A percentile compares a stretch with the other conserved stretches of the same genome.
Conservation (phyloP, 345 rosid genomes). For the Brassica cretica region DNA sequence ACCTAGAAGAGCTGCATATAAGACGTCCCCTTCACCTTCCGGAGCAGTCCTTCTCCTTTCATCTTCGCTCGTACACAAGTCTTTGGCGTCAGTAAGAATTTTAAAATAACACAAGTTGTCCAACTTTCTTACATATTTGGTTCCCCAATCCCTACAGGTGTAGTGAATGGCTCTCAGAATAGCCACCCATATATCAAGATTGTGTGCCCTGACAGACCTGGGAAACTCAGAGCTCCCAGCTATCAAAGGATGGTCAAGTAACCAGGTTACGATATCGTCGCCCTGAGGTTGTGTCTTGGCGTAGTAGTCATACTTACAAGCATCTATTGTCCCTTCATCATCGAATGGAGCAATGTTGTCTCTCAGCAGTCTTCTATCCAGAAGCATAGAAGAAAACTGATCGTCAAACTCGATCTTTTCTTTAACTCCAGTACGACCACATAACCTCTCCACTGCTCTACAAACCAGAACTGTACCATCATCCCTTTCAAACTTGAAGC, state of each 20-base stretch:
- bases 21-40: constrained; percentile 19
- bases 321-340: constrained; percentile 26
- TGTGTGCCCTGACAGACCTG: constrained; percentile 20
- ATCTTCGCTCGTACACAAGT: constrained; percentile 15
- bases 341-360: constrained; percentile 24
- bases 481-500: constrained; percentile 17
- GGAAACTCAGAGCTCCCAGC: constrained; percentile 18
- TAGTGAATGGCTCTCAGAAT: constrained; percentile 26
- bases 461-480: constrained; percentile 21
- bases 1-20: constrained; percentile 31
- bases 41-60: constrained; percentile 18
- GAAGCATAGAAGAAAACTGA: constrained; percentile 27
- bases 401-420: constrained; percentile 30
- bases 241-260: neutral
- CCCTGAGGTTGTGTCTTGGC: constrained; percentile 30
- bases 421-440: constrained; percentile 12
- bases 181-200: constrained; percentile 29
- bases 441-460: constrained; percentile 22
- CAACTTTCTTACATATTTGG: constrained; percentile 11
- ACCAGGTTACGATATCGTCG: constrained; percentile 33
- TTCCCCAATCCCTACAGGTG: constrained; percentile 16
- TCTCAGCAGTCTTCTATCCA: constrained; percentile 30
- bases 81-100: neutral
- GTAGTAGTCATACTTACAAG: constrained; percentile 10
- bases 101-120: neutral